phyloP scores from a whole-genome alignment of 1,139 yeast genomes.

The Nakaseomyces nivariensis region DNA sequence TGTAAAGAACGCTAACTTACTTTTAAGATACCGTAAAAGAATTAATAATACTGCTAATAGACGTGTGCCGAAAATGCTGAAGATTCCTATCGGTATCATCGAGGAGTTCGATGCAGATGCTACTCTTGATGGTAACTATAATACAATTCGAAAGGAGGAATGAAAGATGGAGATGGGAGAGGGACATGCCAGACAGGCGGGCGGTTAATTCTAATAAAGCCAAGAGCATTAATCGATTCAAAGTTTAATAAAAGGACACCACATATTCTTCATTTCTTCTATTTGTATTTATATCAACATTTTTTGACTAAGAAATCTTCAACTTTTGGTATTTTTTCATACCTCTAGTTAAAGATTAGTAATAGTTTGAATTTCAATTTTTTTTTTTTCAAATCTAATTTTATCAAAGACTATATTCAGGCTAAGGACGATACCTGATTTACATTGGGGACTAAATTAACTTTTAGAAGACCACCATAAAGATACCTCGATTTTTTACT shows the following conservation, averaged over 20 bases:
- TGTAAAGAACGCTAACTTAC: constrained; percentile 22
- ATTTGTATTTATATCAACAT: background rate
- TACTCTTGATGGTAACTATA: constrained; percentile 17
- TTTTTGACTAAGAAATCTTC: background rate
- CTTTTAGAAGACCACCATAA: no score
- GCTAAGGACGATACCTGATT: background rate
- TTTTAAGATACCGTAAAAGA: constrained; percentile 24
- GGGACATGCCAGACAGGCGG: no score
- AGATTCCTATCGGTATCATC: constrained; percentile 21
- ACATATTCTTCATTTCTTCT: background rate
- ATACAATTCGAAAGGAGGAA: constrained; percentile 8
- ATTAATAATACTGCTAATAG: constrained; percentile 22
- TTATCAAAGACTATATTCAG: background rate
- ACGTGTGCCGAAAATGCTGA: constrained; percentile 21
- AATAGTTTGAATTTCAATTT: no score
- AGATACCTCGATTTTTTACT: background rate
- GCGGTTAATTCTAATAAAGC: no score
- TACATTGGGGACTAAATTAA: no score
- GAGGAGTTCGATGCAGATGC: constrained; percentile 15
- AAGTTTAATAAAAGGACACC: no score
- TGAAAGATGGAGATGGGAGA: background rate
- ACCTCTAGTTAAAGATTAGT: background rate
- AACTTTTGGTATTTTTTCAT: background rate
- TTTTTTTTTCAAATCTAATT: background rate
- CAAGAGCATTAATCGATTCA: no score